These are phyloP conservation scores for Phytophthora agathidicida DNA, from an alignment of 352 stramenopile species.

Conservation along the genomic window DNA sequence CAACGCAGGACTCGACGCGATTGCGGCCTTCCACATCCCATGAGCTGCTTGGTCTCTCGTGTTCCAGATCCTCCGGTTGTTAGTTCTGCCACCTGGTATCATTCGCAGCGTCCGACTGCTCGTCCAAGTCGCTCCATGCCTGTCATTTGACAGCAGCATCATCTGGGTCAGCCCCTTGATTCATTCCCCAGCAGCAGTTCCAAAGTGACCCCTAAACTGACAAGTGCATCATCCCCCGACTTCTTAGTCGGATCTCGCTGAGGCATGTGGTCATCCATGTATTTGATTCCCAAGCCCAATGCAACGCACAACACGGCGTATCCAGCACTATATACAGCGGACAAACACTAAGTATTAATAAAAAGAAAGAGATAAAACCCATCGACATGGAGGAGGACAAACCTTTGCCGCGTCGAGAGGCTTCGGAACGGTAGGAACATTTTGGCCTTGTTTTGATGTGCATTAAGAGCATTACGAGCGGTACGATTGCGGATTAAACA, in stretches of 20 bases:
- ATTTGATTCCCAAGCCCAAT: slow-evolving; percentile 71
- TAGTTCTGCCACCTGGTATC: slow-evolving; percentile 1
- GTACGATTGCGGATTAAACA: neutral
- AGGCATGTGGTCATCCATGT: slow-evolving; percentile 68
- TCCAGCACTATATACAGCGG: slow-evolving; percentile 39
- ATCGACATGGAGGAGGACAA: slow-evolving; percentile 1
- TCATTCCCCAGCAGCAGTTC: slow-evolving; percentile 2
- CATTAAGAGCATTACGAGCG: too few relatives aligned
- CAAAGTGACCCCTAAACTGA: too few relatives aligned
- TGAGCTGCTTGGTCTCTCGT: too few relatives aligned
- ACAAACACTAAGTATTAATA: too few relatives aligned
- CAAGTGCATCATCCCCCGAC: too few relatives aligned
- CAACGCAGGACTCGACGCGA: neutral
- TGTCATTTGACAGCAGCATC: slow-evolving; percentile 13
- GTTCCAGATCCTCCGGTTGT: too few relatives aligned
- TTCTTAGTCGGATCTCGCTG: slow-evolving; percentile 40
- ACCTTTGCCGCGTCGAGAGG: slow-evolving; percentile 68
- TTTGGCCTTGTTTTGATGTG: neutral
- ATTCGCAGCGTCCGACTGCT: too few relatives aligned
- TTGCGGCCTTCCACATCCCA: slow-evolving; percentile 8
- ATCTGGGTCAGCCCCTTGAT: slow-evolving; percentile 20
- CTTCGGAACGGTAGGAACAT: slow-evolving; percentile 77
- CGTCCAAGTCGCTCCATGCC: slow-evolving; percentile 75
- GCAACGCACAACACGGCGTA: slow-evolving; percentile 70
- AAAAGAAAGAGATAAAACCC: neutral